Base-by-base conservation (phyloP, 306 rosid genomes). In the Corylus avellana region DNA sequence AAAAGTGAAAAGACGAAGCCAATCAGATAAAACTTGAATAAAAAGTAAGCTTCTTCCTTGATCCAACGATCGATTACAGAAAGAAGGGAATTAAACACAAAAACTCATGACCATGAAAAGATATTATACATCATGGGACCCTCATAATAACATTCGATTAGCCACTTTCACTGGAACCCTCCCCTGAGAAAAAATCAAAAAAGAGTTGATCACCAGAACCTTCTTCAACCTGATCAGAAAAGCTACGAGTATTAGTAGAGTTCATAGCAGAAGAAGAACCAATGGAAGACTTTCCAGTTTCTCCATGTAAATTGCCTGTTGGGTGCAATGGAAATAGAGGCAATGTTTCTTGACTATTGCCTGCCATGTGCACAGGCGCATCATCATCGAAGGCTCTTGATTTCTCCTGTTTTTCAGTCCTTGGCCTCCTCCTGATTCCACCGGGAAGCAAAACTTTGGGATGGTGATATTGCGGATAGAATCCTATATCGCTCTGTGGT, bases 241-340 rank as follows among this genome's bases (percentile, higher is more conserved):
- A 78, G 74, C 61, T 74, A 50, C 79, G 53, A 76, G 74, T 48
- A 37, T 77, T 75, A 39, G 83, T 46, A 4, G 83, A 79, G 75
- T 37, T 81, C 35, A 32, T 32, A 22, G 75, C 75, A 81, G 83
- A 79, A 66, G 82, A 74, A 48, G 86, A 78, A 75, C 37, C 47
- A 61, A 56, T 75, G 54, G 74, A 80, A 74, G 84, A 14, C 68
- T 75, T 55, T 32, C 25, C 73, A 59, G 50, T 10, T 85, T 70
- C 85, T 1, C 75, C 88, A 77, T 80, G 85, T 64, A 92, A 75
- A 75, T 87, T 79, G 14, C 97, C 92, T 14, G 97, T 90, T 72
- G 98, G 98, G 32, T 88, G 90, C 70, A 91, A 64, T 47, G 97
- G 98, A 84, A 95, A 95, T 12, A 95, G 87, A 11, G 91, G 53